phyloP scores from a whole-genome alignment of 2,329 filamentous ascomycete genomes.

The Malbranchea cinnamomea region DNA sequence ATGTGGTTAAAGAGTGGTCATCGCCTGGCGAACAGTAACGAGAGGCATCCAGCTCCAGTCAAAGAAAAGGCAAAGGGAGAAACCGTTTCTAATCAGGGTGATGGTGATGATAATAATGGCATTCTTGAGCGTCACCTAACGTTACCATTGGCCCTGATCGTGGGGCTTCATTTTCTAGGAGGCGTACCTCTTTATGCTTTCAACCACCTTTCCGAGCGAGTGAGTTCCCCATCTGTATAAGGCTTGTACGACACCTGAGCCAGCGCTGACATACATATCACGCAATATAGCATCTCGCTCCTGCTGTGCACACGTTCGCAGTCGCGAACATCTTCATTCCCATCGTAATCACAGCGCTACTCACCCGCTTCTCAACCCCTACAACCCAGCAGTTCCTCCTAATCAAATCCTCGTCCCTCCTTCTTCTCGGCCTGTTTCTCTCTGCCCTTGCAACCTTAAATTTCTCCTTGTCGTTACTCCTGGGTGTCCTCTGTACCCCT shows the following conservation, averaged over 20 bases:
- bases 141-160: slow-evolving; percentile 53
- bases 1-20: slow-evolving; percentile 80
- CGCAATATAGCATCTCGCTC: slow-evolving; percentile 38
- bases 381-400: slow-evolving; percentile 59
- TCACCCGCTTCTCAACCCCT: slow-evolving; percentile 37
- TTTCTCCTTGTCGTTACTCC: slow-evolving; percentile 75
- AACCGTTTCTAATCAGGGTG: slow-evolving; percentile 9
- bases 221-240: slow-evolving; percentile 30
- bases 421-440: slow-evolving; percentile 80
- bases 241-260: slow-evolving; percentile 2
- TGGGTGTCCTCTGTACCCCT: slow-evolving; percentile 65
- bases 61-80: slow-evolving; percentile 9
- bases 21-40: slow-evolving; percentile 5
- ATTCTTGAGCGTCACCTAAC: slow-evolving; percentile 27
- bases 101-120: slow-evolving; percentile 11
- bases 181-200: slow-evolving; percentile 75
- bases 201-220: slow-evolving; percentile 53
- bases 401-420: slow-evolving; percentile 80
- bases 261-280: slow-evolving; percentile 11
- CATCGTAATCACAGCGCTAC: slow-evolving; percentile 38
- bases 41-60: slow-evolving; percentile 10
- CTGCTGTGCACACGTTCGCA: slow-evolving; percentile 45
- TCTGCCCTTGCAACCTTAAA: slow-evolving; percentile 89
- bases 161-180: slow-evolving; percentile 59
- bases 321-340: slow-evolving; percentile 43